These are phyloP conservation scores for Heritiera fomes DNA, from an alignment of 345 rosid genomes.

Conservation along the genomic window DNA sequence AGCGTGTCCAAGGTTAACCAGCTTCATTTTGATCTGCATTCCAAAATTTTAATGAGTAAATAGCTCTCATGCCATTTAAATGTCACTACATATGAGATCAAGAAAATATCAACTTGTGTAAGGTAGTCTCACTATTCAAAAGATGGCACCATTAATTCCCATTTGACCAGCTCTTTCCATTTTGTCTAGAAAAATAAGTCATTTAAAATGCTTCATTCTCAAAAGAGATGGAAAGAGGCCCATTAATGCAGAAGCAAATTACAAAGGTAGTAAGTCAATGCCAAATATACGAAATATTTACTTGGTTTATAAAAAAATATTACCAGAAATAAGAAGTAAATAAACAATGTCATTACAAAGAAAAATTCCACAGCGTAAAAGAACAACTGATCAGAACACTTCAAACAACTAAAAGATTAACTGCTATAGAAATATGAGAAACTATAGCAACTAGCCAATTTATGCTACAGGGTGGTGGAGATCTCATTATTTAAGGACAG, in stretches of 20 bases:
- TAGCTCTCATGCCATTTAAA: neutral
- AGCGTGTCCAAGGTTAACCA: constrained; percentile 70
- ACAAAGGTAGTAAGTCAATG: neutral
- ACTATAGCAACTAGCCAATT: constrained; percentile 4
- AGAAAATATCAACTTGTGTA: neutral
- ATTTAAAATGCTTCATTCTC: neutral
- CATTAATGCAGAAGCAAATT: neutral
- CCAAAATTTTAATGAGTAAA: constrained; percentile 26
- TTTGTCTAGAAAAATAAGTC: neutral
- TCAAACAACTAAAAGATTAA: neutral
- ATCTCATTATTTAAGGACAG: neutral
- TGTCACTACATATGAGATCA: neutral
- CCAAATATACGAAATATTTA: neutral
- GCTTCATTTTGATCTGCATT: constrained; percentile 83
- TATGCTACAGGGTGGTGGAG: neutral
- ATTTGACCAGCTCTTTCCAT: neutral
- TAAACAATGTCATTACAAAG: neutral
- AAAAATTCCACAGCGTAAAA: neutral
- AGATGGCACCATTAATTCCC: neutral
- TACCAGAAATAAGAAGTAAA: neutral
- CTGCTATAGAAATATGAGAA: neutral
- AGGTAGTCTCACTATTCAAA: neutral
- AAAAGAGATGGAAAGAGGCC: neutral
- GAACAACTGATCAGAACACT: neutral
- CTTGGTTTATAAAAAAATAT: neutral